These are phyloP conservation scores for Marsdenia floribunda DNA, from an alignment of 257 asterid species.

Conservation along the genomic window DNA sequence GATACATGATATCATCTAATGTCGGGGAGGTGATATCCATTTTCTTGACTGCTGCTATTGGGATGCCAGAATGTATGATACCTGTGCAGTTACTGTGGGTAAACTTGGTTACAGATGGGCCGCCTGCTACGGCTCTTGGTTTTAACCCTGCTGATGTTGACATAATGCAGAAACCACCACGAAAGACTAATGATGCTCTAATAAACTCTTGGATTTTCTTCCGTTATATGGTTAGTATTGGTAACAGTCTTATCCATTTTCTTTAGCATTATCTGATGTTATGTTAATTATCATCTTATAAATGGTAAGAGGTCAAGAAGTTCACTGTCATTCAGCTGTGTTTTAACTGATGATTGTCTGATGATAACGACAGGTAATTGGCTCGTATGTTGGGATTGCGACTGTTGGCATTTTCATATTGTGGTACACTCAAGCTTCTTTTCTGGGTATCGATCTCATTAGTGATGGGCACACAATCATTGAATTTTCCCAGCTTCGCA, in stretches of 20 bases:
- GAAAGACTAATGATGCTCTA: slow-evolving; percentile 70
- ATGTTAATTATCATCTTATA: neutral
- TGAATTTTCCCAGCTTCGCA: slow-evolving; percentile 70
- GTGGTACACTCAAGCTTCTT: slow-evolving; percentile 84
- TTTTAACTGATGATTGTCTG: neutral
- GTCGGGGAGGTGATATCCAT: slow-evolving; percentile 86
- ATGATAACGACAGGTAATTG: slow-evolving; percentile 56
- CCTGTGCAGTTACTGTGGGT: slow-evolving; percentile 95
- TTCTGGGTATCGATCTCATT: slow-evolving; percentile 57
- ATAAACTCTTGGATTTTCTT: slow-evolving; percentile 73
- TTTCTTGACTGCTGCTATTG: slow-evolving; percentile 80
- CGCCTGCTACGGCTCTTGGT: slow-evolving; percentile 94
- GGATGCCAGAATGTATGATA: slow-evolving; percentile 84
- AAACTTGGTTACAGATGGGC: slow-evolving; percentile 92
- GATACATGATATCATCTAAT: slow-evolving; percentile 92
- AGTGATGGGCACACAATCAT: slow-evolving; percentile 76
- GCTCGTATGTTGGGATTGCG: slow-evolving; percentile 79
- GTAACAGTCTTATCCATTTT: neutral
- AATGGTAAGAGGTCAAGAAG: neutral
- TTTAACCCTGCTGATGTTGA: slow-evolving; percentile 87
- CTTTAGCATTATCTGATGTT: too few species aligned
- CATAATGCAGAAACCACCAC: slow-evolving; percentile 82
- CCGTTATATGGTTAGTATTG: slow-evolving; percentile 62
- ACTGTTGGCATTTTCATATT: slow-evolving; percentile 80
- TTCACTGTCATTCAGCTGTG: too few species aligned